Evolutionary conservation across 495 filamentous ascomycete species (phyloP).

Genomic region (Lophiostoma macrostomum): DNA sequence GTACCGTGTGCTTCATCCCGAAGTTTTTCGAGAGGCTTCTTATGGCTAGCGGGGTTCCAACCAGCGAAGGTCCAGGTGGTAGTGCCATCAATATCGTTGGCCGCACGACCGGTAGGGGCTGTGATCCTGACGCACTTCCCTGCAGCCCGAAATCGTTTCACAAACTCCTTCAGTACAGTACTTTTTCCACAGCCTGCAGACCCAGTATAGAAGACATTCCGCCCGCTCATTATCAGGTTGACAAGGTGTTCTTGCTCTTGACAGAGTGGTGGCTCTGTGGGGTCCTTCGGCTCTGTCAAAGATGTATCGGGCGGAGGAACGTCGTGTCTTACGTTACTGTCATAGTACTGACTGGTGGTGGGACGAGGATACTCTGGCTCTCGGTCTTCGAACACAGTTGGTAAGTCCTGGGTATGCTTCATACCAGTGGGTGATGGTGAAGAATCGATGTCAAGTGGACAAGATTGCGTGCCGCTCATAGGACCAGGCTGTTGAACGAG

Average conservation of each 20-base stretch:
- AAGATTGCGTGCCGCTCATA: too few species aligned
- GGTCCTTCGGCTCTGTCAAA: too few species aligned
- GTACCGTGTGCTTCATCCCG: constrained; percentile 26
- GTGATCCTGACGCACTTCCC: constrained; percentile 48
- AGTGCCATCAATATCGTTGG: constrained; percentile 51
- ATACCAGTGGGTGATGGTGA: too few species aligned
- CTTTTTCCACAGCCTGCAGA: constrained; percentile 62
- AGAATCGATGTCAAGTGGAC: too few species aligned
- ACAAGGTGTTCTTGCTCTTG: constrained; percentile 50
- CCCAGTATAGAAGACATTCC: constrained; percentile 62
- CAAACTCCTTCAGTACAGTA: constrained; percentile 52
- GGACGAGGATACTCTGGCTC: too few species aligned
- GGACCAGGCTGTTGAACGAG: too few species aligned
- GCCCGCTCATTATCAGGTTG: constrained; percentile 46
- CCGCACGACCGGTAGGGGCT: constrained; percentile 57
- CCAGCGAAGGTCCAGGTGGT: constrained; percentile 57
- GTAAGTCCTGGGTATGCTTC: too few species aligned
- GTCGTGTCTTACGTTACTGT: too few species aligned
- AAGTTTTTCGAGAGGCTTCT: constrained; percentile 34
- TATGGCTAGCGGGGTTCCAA: constrained; percentile 45
- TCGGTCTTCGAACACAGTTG: too few species aligned
- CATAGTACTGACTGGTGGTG: too few species aligned
- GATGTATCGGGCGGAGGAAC: too few species aligned
- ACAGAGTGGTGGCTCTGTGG: constrained; percentile 37
- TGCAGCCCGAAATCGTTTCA: constrained; percentile 37